phyloP scores from a whole-genome alignment of 2,329 filamentous ascomycete species.

The Nigrospora sphaerica region DNA sequence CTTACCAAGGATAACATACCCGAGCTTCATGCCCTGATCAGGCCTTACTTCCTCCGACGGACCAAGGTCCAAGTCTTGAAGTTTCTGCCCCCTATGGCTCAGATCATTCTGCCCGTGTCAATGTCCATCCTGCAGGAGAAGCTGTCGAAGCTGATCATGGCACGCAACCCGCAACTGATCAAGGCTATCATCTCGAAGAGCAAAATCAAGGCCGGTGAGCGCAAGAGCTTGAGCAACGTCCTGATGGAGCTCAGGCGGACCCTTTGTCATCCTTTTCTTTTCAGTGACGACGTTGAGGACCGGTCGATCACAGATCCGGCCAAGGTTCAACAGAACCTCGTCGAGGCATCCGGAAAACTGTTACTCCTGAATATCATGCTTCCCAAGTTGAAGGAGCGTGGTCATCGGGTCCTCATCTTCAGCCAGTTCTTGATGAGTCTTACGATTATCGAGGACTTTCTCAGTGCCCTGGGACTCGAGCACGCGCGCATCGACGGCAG shows the following conservation, averaged over 20 bases:
- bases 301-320: slow-evolving; percentile 48
- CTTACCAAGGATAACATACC: slow-evolving; percentile 77
- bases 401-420: slow-evolving; percentile 89
- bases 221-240: slow-evolving; percentile 84
- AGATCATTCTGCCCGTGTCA: slow-evolving; percentile 92
- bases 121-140: slow-evolving; percentile 94
- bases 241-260: slow-evolving; percentile 92
- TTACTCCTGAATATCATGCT: slow-evolving; percentile 78
- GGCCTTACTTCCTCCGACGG: slow-evolving; percentile 61
- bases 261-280: slow-evolving; percentile 92
- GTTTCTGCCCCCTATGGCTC: slow-evolving; percentile 86
- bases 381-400: slow-evolving; percentile 75
- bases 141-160: slow-evolving; percentile 86
- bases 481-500: slow-evolving; percentile 83
- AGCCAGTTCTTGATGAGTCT: slow-evolving; percentile 90
- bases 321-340: slow-evolving; percentile 68
- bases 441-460: slow-evolving; percentile 86
- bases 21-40: slow-evolving; percentile 75
- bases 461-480: slow-evolving; percentile 64
- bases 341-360: slow-evolving; percentile 88
- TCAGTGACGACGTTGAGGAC: slow-evolving; percentile 86
- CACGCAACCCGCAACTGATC: slow-evolving; percentile 84
- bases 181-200: slow-evolving; percentile 72
- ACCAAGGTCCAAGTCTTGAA: slow-evolving; percentile 89
- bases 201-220: slow-evolving; percentile 62